Conservation (phyloP, 257 asterid species). For the Solanum ossicruentum region DNA sequence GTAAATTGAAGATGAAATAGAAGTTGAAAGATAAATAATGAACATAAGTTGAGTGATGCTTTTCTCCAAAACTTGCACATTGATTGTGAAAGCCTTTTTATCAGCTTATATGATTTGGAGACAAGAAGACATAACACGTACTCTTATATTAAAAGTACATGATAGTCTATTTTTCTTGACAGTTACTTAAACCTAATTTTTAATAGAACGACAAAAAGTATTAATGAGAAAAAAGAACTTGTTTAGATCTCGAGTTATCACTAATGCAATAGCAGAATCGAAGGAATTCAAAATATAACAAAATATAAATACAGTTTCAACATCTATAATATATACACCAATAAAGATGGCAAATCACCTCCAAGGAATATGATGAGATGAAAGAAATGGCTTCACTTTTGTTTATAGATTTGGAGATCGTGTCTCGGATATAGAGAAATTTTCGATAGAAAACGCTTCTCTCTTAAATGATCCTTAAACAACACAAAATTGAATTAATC, state of each 20-base stretch:
- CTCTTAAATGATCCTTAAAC: not conserved
- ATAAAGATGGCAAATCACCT: too few species aligned
- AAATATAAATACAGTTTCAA: not conserved
- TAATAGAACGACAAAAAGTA: not conserved
- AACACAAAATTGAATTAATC: not conserved
- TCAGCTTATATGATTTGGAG: not conserved
- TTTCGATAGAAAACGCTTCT: too few species aligned
- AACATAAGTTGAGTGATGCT: not conserved
- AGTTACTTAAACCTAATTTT: not conserved
- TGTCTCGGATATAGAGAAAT: too few species aligned
- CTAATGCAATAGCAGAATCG: fast-evolving
- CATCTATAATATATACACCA: too few species aligned
- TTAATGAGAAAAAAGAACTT: not conserved
- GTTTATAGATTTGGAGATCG: too few species aligned
- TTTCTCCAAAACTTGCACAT: not conserved
- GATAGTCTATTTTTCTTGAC: not conserved
- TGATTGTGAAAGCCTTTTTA: not conserved
- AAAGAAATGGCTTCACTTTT: not conserved
- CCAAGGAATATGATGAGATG: not conserved
- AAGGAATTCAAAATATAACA: fast-evolving
- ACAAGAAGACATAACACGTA: not conserved
- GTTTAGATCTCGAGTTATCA: not conserved
- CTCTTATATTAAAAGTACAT: not conserved
- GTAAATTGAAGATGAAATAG: not conserved
- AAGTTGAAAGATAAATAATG: not conserved